A percentile compares a stretch with the other conserved stretches of the same genome.
phyloP scores from a whole-genome alignment of 331 rosid genomes.

The Malus hybrid region DNA sequence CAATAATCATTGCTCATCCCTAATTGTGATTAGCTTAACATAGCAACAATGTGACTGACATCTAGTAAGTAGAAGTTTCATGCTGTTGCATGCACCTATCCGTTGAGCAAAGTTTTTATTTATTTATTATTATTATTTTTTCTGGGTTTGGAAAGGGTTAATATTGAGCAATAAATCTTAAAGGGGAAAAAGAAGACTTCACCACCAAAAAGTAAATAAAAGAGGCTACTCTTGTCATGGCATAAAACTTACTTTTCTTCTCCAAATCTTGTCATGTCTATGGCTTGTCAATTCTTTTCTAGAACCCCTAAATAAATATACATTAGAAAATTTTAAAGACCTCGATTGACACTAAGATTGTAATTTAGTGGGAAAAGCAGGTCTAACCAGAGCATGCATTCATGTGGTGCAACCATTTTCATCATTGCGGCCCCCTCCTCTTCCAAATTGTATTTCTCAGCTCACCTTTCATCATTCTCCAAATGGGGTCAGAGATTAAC shows the following conservation, averaged over 20 bases:
- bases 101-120: too few relatives aligned
- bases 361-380: not conserved
- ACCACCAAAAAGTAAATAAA: too few relatives aligned
- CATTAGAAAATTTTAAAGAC: not conserved
- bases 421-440: constrained; percentile 2
- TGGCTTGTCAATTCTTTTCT: not conserved
- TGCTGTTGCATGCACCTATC: too few relatives aligned
- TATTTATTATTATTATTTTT: too few relatives aligned
- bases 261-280: not conserved
- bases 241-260: not conserved
- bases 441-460: not conserved
- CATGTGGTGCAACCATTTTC: constrained; percentile 4
- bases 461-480: not conserved
- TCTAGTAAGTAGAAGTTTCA: too few relatives aligned
- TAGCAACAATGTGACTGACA: too few relatives aligned
- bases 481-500: not conserved
- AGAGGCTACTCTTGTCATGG: not conserved
- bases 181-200: not conserved
- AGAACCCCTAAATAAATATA: not conserved
- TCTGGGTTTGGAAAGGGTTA: too few relatives aligned
- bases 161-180: too few relatives aligned
- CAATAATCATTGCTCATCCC: too few relatives aligned
- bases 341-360: not conserved
- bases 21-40: too few relatives aligned
- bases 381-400: not conserved